Evolutionary conservation across 495 filamentous ascomycete species (phyloP).

Genomic region (Filosporella fistucella): DNA sequence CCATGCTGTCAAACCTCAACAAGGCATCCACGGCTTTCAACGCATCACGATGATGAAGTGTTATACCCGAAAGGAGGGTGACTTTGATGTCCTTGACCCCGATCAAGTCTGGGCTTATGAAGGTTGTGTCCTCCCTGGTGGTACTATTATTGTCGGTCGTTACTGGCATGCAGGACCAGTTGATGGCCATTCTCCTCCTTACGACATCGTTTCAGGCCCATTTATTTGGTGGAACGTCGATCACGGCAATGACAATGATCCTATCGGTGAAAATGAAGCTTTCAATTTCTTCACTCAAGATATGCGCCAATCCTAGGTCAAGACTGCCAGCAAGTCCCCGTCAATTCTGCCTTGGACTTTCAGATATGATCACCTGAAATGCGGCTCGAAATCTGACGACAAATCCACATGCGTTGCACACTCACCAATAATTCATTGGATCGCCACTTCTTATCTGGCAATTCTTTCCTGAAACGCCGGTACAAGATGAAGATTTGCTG

Average conservation of each 20-base stretch:
- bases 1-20: conserved; percentile 18
- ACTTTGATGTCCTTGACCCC: background rate
- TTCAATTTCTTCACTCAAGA: conserved; percentile 17
- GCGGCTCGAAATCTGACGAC: too few relatives aligned
- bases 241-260: background rate
- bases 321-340: too few relatives aligned
- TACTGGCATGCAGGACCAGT: conserved; percentile 34
- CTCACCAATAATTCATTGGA: too few relatives aligned
- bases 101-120: conserved; percentile 34
- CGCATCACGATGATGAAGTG: conserved; percentile 22
- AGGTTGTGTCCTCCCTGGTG: conserved; percentile 45
- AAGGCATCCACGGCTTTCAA: conserved; percentile 22
- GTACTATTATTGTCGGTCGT: conserved; percentile 37
- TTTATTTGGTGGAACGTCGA: conserved; percentile 52
- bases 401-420: too few relatives aligned
- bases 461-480: too few relatives aligned
- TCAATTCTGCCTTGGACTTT: too few relatives aligned
- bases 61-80: too few relatives aligned
- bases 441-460: too few relatives aligned
- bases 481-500: too few relatives aligned
- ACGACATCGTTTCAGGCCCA: conserved; percentile 30
- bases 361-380: too few relatives aligned
- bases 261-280: conserved; percentile 10
- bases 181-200: conserved; percentile 2
- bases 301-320: too few relatives aligned